These are phyloP conservation scores for Leccinum insigne DNA, from an alignment of 1,284 basidiomycete genomes.

Conservation along the genomic window DNA sequence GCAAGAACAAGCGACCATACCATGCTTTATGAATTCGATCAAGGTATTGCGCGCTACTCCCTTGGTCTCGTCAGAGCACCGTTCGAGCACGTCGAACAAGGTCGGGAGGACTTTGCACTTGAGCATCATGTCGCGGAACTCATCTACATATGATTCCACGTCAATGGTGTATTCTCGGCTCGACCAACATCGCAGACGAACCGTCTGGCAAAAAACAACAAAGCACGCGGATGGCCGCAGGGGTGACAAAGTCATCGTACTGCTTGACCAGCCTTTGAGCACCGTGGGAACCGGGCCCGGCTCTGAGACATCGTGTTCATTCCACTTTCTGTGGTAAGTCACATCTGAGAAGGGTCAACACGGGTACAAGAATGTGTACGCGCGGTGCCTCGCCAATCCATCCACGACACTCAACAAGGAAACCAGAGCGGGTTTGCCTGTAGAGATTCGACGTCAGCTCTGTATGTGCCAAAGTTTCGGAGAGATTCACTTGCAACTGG, in stretches of 20 bases:
- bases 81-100: slow-evolving; percentile 25
- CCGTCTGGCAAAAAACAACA: slow-evolving; percentile 28
- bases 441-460: slow-evolving; percentile 2
- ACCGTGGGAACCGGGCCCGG: slow-evolving; percentile 13
- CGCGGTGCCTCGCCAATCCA: slow-evolving; percentile 21
- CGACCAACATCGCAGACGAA: slow-evolving; percentile 3
- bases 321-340: slow-evolving; percentile 8
- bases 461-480: background rate
- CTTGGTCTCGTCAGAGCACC: slow-evolving; percentile 24
- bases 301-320: slow-evolving; percentile 10
- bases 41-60: slow-evolving; percentile 15
- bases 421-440: slow-evolving; percentile 24
- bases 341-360: background rate
- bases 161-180: background rate
- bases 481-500: slow-evolving; percentile 17
- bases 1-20: slow-evolving; percentile 9
- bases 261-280: slow-evolving; percentile 20
- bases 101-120: slow-evolving; percentile 13
- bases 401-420: slow-evolving; percentile 24
- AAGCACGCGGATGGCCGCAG: slow-evolving; percentile 28
- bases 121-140: slow-evolving; percentile 24
- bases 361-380: background rate
- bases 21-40: slow-evolving; percentile 19
- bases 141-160: slow-evolving; percentile 9
- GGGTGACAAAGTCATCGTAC: slow-evolving; percentile 32